phyloP scores from a whole-genome alignment of 495 filamentous ascomycete species.

The Podospora bellae-mahoneyi region DNA sequence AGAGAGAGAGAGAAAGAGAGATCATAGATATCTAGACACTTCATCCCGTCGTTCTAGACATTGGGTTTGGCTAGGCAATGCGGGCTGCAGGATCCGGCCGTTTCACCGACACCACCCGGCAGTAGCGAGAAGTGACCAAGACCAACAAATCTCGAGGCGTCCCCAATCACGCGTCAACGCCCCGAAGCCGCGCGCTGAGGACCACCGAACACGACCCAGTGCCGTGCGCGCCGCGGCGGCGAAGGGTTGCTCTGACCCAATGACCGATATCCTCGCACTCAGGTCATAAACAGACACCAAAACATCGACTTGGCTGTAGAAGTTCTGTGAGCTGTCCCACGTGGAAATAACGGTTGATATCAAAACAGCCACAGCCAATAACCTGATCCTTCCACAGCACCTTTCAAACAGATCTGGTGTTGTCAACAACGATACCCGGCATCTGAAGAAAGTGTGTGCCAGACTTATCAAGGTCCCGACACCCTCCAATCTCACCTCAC shows the following conservation, averaged over 20 bases:
- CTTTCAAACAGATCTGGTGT: conserved; percentile 9
- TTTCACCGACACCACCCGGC: background rate
- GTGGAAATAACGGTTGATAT: conserved; percentile 8
- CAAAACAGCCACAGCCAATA: conserved; percentile 16
- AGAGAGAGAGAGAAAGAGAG: background rate
- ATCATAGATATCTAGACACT: background rate
- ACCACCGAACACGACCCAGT: conserved; percentile 22
- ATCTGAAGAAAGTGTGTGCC: background rate
- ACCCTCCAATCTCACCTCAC: conserved; percentile 15
- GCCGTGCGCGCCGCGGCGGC: conserved; percentile 11
- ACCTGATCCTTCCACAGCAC: background rate
- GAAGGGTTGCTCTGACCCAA: conserved; percentile 6
- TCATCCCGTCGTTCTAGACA: background rate
- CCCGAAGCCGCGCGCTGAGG: conserved; percentile 6
- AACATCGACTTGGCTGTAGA: background rate
- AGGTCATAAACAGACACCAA: conserved; percentile 10
- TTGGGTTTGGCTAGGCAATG: background rate
- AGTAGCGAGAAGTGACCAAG: conserved; percentile 11
- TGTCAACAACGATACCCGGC: conserved; percentile 17
- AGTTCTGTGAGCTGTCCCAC: conserved; percentile 2
- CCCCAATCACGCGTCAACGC: conserved; percentile 9
- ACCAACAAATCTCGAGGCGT: conserved; percentile 16
- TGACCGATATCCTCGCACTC: conserved; percentile 18
- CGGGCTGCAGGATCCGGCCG: conserved; percentile 10
- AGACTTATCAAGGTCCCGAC: conserved; percentile 2